Percentiles rank a stretch among this genome's conserved stretches.
phyloP scores from a whole-genome alignment of 805 yeast species.

The Candida tibetensis region DNA sequence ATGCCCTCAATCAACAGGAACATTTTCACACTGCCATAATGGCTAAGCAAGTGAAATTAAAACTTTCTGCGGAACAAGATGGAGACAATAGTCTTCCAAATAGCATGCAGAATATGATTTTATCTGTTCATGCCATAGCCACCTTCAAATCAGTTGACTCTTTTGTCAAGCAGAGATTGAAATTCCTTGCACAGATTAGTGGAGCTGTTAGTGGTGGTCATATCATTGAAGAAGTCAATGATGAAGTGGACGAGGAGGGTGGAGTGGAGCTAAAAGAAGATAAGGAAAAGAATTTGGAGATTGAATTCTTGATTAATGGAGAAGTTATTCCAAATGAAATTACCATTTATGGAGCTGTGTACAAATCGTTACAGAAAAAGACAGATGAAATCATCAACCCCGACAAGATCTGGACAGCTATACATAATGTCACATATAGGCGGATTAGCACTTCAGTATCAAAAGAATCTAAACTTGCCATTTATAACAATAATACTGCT shows the following conservation, averaged over 20 bases:
- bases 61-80: slow-evolving; percentile 31
- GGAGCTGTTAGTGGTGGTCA: slow-evolving; percentile 10
- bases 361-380: slow-evolving; percentile 44
- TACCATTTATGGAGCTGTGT: slow-evolving; percentile 75
- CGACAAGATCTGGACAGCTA: slow-evolving; percentile 54
- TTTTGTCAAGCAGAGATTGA: slow-evolving; percentile 43
- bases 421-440: slow-evolving; percentile 51
- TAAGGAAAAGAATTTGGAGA: slow-evolving; percentile 17
- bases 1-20: slow-evolving; percentile 8
- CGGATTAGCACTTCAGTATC: slow-evolving; percentile 16
- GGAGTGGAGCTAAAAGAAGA: slow-evolving; percentile 15
- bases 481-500: slow-evolving; percentile 8
- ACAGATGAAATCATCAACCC: slow-evolving; percentile 44
- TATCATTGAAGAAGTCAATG: slow-evolving; percentile 8
- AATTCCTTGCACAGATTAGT: slow-evolving; percentile 23
- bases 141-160: slow-evolving; percentile 52
- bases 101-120: slow-evolving; percentile 30
- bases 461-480: slow-evolving; percentile 9
- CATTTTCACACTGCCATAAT: slow-evolving; percentile 52
- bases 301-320: slow-evolving; percentile 59
- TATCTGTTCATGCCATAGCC: slow-evolving; percentile 59
- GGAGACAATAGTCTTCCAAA: slow-evolving; percentile 15
- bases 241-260: slow-evolving; percentile 12
- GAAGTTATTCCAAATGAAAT: slow-evolving; percentile 60
- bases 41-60: slow-evolving; percentile 68